These are phyloP conservation scores for Coemansia umbellata DNA, from an alignment of 192 early-diverging fungal species.

Conservation along the genomic window DNA sequence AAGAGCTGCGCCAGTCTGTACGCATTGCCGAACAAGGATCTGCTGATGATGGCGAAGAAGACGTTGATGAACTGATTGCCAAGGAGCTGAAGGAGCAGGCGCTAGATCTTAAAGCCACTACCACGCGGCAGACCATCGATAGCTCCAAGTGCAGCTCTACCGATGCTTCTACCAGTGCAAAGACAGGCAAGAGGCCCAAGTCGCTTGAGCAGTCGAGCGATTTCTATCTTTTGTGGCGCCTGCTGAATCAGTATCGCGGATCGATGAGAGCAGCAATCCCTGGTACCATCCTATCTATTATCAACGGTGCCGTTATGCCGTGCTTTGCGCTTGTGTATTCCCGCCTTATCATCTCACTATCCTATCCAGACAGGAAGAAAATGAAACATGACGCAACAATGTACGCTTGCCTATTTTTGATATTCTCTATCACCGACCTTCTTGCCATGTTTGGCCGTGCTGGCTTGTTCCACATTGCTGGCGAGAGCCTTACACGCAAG, in stretches of 20 bases:
- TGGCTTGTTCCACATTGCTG: conserved; percentile 56
- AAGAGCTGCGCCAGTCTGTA: conserved; percentile 78
- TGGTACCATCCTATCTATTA: conserved; percentile 22
- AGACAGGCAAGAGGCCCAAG: not conserved
- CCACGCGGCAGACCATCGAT: conserved; percentile 5
- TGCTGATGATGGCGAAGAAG: conserved; percentile 15
- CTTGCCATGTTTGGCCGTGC: conserved; percentile 55
- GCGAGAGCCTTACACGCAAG: conserved; percentile 61
- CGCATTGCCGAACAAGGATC: not conserved
- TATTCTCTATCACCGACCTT: conserved; percentile 49
- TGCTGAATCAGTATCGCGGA: conserved; percentile 19
- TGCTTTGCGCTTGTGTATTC: conserved; percentile 71
- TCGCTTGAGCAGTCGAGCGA: conserved; percentile 20
- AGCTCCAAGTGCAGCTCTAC: not conserved
- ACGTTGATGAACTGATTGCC: conserved; percentile 23
- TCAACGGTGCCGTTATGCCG: conserved; percentile 73
- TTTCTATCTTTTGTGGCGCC: conserved; percentile 13
- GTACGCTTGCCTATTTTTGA: conserved; percentile 47
- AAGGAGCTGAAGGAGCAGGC: conserved; percentile 36
- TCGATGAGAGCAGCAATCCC: conserved; percentile 31
- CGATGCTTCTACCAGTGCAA: not conserved
- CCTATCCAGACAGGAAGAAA: conserved; percentile 17
- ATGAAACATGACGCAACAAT: conserved; percentile 24
- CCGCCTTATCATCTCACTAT: conserved; percentile 25
- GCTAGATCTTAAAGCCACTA: conserved; percentile 24